These are phyloP conservation scores for Trametopsis cervina DNA, from an alignment of 768 basidiomycete species.

Conservation along the genomic window DNA sequence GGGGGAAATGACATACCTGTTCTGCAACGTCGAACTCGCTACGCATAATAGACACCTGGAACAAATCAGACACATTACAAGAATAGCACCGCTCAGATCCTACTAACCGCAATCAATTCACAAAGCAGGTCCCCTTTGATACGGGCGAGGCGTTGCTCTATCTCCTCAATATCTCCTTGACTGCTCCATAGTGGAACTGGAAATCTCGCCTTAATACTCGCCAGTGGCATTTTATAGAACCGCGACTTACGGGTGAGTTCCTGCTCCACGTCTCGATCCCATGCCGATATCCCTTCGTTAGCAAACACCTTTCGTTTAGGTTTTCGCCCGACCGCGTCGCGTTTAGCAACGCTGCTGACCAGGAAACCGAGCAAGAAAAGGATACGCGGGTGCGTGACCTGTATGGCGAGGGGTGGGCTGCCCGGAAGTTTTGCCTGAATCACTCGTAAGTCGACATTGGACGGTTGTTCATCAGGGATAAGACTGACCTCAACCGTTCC, in stretches of 20 bases:
- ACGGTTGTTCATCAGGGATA: neutral
- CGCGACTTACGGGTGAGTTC: conserved; percentile 4
- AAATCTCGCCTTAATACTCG: neutral
- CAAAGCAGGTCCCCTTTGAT: conserved; percentile 68
- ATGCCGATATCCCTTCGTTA: conserved; percentile 46
- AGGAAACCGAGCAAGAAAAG: conserved; percentile 62
- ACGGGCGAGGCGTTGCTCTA: conserved; percentile 44
- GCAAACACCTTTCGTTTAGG: conserved; percentile 71
- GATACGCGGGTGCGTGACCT: conserved; percentile 61
- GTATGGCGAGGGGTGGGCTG: conserved; percentile 42
- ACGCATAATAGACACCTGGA: conserved; percentile 57
- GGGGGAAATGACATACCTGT: conserved; percentile 30
- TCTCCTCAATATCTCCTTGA: conserved; percentile 38
- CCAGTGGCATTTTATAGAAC: no score
- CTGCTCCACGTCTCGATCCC: conserved; percentile 35
- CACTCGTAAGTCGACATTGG: neutral
- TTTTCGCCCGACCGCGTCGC: conserved; percentile 66
- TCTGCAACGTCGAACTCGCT: conserved; percentile 64
- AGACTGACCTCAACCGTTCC: conserved; percentile 32
- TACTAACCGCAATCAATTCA: conserved; percentile 57
- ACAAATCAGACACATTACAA: neutral
- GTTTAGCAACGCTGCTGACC: conserved; percentile 57
- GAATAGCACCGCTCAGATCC: neutral
- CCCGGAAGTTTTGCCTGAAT: conserved; percentile 25
- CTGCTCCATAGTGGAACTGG: conserved; percentile 54